Percentiles rank a stretch among this genome's conserved stretches.
These are phyloP conservation scores for Podospora comata DNA, from an alignment of 495 filamentous ascomycete species.

Conservation along the genomic window DNA sequence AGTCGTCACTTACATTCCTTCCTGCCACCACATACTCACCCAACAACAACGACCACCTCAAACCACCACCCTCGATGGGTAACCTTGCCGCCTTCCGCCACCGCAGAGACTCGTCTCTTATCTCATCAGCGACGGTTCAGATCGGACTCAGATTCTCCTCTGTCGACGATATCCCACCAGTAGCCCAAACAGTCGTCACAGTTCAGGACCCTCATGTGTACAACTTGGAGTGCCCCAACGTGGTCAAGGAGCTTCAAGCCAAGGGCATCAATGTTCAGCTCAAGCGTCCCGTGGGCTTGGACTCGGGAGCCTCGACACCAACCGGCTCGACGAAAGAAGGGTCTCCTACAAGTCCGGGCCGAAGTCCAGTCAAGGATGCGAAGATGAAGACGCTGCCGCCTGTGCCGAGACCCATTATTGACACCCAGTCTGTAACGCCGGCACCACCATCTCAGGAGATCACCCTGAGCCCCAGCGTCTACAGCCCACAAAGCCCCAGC, in stretches of 20 bases:
- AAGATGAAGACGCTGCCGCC: slow-evolving; percentile 41
- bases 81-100: slow-evolving; percentile 34
- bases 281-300: slow-evolving; percentile 34
- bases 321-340: slow-evolving; percentile 3
- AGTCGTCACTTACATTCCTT: slow-evolving; percentile 35
- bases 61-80: slow-evolving; percentile 43
- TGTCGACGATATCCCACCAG: slow-evolving; percentile 40
- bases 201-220: slow-evolving; percentile 31
- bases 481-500: slow-evolving; percentile 40
- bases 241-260: slow-evolving; percentile 19
- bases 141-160: slow-evolving; percentile 50
- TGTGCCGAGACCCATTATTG: slow-evolving; percentile 23
- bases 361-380: slow-evolving; percentile 30
- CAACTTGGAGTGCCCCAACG: slow-evolving; percentile 33
- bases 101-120: slow-evolving; percentile 44
- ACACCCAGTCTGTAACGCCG: slow-evolving; percentile 4
- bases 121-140: slow-evolving; percentile 47
- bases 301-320: slow-evolving; percentile 14
- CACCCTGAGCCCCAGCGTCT: slow-evolving; percentile 43
- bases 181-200: slow-evolving; percentile 22
- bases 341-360: slow-evolving; percentile 16
- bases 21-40: slow-evolving; percentile 45
- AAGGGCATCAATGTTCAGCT: slow-evolving; percentile 7
- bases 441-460: slow-evolving; percentile 21
- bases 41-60: slow-evolving; percentile 29